Base-by-base conservation (phyloP, 345 rosid species). In the Populus nigra region DNA sequence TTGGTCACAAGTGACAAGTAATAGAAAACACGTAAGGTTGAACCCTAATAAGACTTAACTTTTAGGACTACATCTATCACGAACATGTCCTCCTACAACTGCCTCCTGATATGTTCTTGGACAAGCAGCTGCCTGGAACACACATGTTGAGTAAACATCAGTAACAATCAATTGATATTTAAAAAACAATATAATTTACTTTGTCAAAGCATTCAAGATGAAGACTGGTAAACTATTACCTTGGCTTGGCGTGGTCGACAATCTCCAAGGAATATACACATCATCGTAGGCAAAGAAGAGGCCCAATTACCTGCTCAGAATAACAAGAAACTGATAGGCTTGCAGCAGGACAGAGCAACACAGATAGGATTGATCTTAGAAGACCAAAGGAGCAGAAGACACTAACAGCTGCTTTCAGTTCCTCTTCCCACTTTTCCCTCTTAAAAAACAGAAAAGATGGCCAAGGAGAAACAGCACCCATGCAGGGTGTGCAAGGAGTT, bases 381-480 rank as follows among this genome's bases (percentile, higher is more conserved):
- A 74, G 71, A 68, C 29, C 61, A 76, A 69, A 77, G 68, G 71
- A 78, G 82, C 87, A 83, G 84, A 86, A 68, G 74, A 18, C 20
- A 68, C 69, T 65, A 55, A 74, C 43, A 69, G 59, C 81, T 71
- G 69, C 49, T 61, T 78, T 63, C 74, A 71, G 68, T 86, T 73
- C 78, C 83, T 81, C 84, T 85, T 86, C 84, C 94, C 92, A 86
- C 83, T 83, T 85, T 88, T 89, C 88, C 84, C 80, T 86, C 82
- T 70, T 23, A 91, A 96, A 92, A 95, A 87, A 65, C 82, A 77
- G 92, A 84, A 89, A 84, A 81, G 82, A 72, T 75, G 91, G 86
- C 33, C 69, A 84, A 85, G 87, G 81, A 78, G 86, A 80, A 83
- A 81, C 53, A 73, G 69, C 82, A 78, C 75, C 75, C 78, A 67